These are phyloP conservation scores for Acacia melanoxylon DNA, from an alignment of 306 rosid species.

Conservation along the genomic window DNA sequence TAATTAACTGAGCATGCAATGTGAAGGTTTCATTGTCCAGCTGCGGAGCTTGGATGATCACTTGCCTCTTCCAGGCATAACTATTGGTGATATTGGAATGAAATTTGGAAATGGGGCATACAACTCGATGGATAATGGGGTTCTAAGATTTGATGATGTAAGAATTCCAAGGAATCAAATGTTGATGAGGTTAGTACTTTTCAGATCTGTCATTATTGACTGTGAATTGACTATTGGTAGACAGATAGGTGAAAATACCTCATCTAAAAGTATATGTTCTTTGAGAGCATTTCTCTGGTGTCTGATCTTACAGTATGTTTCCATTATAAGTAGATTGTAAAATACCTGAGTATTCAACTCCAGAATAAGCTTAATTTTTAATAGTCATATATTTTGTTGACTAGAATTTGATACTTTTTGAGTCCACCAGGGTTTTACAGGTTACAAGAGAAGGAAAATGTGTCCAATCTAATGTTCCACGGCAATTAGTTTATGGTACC, in stretches of 20 bases:
- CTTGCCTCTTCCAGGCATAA: slow-evolving; percentile 82
- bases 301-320: slow-evolving; percentile 5
- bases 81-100: slow-evolving; percentile 91
- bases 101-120: slow-evolving; percentile 92
- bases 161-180: slow-evolving; percentile 92
- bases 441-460: slow-evolving; percentile 92
- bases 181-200: slow-evolving; percentile 78
- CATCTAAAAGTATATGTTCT: background rate
- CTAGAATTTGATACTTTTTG: slow-evolving; percentile 8
- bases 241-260: background rate
- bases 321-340: background rate
- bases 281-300: slow-evolving; percentile 1
- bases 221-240: background rate
- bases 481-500: slow-evolving; percentile 89
- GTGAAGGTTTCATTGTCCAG: slow-evolving; percentile 92
- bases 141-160: slow-evolving; percentile 72
- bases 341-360: background rate
- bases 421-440: slow-evolving; percentile 74
- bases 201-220: background rate
- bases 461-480: slow-evolving; percentile 79
- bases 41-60: slow-evolving; percentile 94
- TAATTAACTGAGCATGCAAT: slow-evolving; percentile 21
- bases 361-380: background rate
- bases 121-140: slow-evolving; percentile 96
- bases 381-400: background rate